phyloP scores from a whole-genome alignment of 305 asterid genomes.

The Rubia tinctorum region DNA sequence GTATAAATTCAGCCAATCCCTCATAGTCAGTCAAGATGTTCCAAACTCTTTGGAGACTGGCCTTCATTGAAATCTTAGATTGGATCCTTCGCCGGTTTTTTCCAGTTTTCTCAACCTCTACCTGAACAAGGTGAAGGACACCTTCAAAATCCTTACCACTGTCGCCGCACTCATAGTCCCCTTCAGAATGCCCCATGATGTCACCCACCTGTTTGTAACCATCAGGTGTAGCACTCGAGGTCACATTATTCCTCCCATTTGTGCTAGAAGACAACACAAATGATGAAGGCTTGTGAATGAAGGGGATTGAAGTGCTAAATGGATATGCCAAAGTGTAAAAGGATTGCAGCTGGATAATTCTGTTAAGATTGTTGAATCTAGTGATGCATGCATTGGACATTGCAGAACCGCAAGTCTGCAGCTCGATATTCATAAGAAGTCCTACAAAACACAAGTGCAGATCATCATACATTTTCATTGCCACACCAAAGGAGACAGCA shows the following conservation, averaged over 20 bases:
- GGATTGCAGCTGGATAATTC: background rate
- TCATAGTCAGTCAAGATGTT: conserved; percentile 76
- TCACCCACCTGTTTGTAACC: conserved; percentile 4
- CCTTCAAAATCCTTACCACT: background rate
- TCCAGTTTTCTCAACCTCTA: conserved; percentile 57
- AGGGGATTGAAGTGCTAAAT: background rate
- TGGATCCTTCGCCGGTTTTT: conserved; percentile 55
- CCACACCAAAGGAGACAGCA: background rate
- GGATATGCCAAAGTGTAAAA: background rate
- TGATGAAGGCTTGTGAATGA: background rate
- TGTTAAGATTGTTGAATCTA: conserved; percentile 50
- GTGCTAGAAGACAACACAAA: conserved; percentile 1
- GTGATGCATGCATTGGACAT: conserved; percentile 67
- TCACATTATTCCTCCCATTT: background rate
- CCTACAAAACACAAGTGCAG: conserved; percentile 3
- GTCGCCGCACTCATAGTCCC: background rate
- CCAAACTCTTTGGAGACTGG: conserved; percentile 67
- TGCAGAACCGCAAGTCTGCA: conserved; percentile 14
- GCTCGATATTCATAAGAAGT: background rate
- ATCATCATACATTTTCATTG: background rate
- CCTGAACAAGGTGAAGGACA: conserved; percentile 13
- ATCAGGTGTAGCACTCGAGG: background rate
- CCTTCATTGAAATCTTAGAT: conserved; percentile 56
- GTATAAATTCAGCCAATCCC: conserved; percentile 76
- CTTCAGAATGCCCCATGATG: background rate